Evolutionary conservation across 495 filamentous ascomycete species (phyloP).

Genomic region (Tuber aestivum): DNA sequence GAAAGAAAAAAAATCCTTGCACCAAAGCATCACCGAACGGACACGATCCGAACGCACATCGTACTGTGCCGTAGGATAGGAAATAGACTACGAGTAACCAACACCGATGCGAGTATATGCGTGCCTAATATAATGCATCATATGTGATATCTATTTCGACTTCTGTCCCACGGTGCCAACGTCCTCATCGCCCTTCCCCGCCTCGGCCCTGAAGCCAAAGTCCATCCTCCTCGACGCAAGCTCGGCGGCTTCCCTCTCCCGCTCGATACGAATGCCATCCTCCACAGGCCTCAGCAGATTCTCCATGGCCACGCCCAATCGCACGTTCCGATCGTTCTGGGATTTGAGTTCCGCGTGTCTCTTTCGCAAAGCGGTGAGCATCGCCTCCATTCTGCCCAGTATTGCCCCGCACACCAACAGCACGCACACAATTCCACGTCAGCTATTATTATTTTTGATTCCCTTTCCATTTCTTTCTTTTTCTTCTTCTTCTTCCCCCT

Average conservation of each 20-base stretch:
- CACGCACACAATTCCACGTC: constrained; percentile 7
- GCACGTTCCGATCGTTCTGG: constrained; percentile 39
- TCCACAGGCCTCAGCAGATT: constrained; percentile 36
- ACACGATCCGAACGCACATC: background rate
- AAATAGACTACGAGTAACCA: background rate
- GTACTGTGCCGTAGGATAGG: no score
- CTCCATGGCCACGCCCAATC: constrained; percentile 39
- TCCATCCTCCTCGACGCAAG: constrained; percentile 19
- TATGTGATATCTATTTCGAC: constrained; percentile 16
- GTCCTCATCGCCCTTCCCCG: constrained; percentile 17
- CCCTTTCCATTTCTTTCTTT: background rate
- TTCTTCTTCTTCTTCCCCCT: no score
- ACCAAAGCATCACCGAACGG: background rate
- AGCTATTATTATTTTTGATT: constrained; percentile 8
- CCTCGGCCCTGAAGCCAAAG: constrained; percentile 16
- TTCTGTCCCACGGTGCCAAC: constrained; percentile 17
- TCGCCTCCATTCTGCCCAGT: constrained; percentile 37
- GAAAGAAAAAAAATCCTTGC: background rate
- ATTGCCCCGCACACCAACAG: background rate
- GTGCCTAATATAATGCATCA: background rate
- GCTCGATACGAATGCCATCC: constrained; percentile 38
- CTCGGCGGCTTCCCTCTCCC: constrained; percentile 34
- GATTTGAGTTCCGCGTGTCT: constrained; percentile 32
- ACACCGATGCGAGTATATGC: background rate
- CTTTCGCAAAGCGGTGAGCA: constrained; percentile 29